Evolutionary conservation across 2,329 filamentous ascomycete species (phyloP), one percentile per base, ranked within the genome.

Genomic region (Bimuria novae-zelandiae): DNA sequence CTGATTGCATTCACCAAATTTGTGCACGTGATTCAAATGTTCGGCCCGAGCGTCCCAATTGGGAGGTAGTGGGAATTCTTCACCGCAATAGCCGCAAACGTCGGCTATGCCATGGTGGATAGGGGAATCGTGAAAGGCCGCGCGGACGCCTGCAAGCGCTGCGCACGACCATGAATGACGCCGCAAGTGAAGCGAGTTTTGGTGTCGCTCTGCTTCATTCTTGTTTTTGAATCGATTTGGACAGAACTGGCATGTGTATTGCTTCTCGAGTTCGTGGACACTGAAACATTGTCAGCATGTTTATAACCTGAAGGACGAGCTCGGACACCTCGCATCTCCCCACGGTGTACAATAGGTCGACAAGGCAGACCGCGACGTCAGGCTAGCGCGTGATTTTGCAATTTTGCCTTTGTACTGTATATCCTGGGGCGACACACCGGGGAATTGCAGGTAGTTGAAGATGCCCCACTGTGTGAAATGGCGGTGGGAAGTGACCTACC

Each of bases 191-290:
- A 97, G 84, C 12, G 92, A 96, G 68, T 97, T 97, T 69, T 96
- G 92, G 71, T 97, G 93, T 27, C 94, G 86, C 74, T 97, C 93
- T 2, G 92, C 92, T 77, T 97, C 94, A 67, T 97, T 97, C 77
- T 97, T 97, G 78, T 97, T 97, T 77, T 97, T 97, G 80, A 97
- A 97, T 10, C 93, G 87, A 71, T 97, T 97, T 36, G 89, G 89
- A 73, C 93, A 97, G 72, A 90, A 97, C 23, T 86, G 83, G 74
- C 93, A 97, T 57, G 90, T 90, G 73, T 97, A 97, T 75, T 97
- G 93, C 75, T 97, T 97, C 75, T 97, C 94, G 69, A 90, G 87
- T 75, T 94, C 90, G 72, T 97, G 93, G 39, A 87, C 79, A 59
- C 93, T 97, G 27, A 49, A 52, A 56, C 66, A 69, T 61, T 53